Base-by-base conservation (phyloP, 495 filamentous ascomycete species). In the Chaetomium fimeti region DNA sequence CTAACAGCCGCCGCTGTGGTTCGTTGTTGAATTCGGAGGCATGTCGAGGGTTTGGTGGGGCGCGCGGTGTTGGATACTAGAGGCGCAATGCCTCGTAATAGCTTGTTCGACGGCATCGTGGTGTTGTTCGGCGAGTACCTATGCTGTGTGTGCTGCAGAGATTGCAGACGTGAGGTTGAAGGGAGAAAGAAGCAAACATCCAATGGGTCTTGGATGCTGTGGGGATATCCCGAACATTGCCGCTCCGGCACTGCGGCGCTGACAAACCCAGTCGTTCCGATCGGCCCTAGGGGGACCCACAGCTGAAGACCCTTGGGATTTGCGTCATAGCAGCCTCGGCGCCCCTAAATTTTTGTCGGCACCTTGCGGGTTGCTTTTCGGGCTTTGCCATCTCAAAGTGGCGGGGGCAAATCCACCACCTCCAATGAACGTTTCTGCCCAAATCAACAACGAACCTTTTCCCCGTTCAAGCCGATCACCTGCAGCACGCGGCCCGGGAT, bases 1-100 rank as follows among this genome's bases (percentile, higher is more conserved):
- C 67, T 61, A 40, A 28, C 29, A 36, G 69, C 61, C 60, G 65
- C 59, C 18, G 60, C 54, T 55, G 40, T 16, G 29, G 20, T 24
- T 36, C 12, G 32, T 47, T 67, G 62, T n/a, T 54, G 65, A 45
- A 70, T 53, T 15, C 68, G 69, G 60, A 67, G 63, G 61, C 66
- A 69, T 32, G 62, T 62, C 55, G 66, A 24, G 16, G 69, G 40
- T 29, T 45, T 54, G 61, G 65, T 6, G 42, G 66, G 48, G 9
- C 63, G 62, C 28, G 57, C n/a, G 28, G 72, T 12, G 49, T 62
- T 64, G 28, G 67, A 62, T 13, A 63, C 60, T 7, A 75, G 66
- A 58, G 72, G 72, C 69, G 68, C 66, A 16, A 75, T 15, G 60
- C 72, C 71, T 48, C 71, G 66, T 48, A 72, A 22, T 42, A 73